Conservation (phyloP, 768 basidiomycete species). For the Naganishia vaughanmartiniae region DNA sequence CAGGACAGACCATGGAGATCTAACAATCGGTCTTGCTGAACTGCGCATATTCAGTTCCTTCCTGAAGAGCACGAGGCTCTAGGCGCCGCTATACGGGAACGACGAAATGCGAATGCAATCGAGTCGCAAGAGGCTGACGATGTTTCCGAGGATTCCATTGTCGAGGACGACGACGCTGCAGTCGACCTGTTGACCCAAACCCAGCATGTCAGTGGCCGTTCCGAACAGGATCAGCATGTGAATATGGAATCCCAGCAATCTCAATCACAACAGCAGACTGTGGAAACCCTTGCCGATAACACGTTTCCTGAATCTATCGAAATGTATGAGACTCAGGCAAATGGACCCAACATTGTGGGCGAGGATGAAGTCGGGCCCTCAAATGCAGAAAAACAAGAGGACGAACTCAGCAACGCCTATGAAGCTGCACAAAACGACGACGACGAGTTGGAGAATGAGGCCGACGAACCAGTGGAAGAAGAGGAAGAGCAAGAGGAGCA, state of each 20-base stretch:
- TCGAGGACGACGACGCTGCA: constrained; percentile 15
- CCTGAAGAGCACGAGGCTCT: constrained; percentile 9
- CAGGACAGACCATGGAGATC: too few species aligned
- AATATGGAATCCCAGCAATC: too few species aligned
- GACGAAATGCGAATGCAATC: neutral
- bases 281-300: neutral
- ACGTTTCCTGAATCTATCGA: constrained; percentile 12
- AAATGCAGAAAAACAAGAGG: neutral
- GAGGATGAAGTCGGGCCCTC: neutral
- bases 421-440: neutral
- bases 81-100: neutral
- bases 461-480: neutral
- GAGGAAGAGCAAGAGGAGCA: neutral
- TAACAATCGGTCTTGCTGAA: neutral
- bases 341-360: neutral
- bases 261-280: neutral
- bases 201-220: constrained; percentile 16
- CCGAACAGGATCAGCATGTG: neutral
- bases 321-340: neutral
- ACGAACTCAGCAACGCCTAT: neutral
- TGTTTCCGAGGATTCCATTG: neutral
- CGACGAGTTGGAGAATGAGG: neutral
- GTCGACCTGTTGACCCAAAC: constrained; percentile 15
- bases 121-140: too few species aligned
- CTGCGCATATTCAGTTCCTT: neutral